Evolutionary conservation across 2,329 filamentous ascomycete species (phyloP), one percentile per base, ranked within the genome.

Genomic region (Hysterium pulicare): DNA sequence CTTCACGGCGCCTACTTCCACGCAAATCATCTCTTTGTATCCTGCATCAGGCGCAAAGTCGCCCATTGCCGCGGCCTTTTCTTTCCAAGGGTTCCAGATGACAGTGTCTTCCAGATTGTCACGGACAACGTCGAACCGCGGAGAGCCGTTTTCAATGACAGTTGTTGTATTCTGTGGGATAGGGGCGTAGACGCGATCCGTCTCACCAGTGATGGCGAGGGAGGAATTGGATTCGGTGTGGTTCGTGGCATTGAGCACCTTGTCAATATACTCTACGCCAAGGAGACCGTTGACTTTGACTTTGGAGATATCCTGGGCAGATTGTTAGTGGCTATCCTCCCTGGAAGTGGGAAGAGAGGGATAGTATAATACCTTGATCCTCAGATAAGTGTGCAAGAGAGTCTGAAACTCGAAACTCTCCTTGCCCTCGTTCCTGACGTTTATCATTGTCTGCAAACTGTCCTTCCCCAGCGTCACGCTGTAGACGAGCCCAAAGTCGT

Each of bases 31-130:
- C 45, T 89, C 81, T 75, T 88, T 88, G 75, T 85, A 97, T 28
- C 87, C 93, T 41, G 90, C 86, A 61, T 94, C 86, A 38, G 93
- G 93, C 45, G 78, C 79, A 64, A 97, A 96, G 68, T 98, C 93
- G 40, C 74, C 82, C 71, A 95, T 95, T 4, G 77, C 77, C 55
- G 82, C 80, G 1, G 87, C 82, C 74, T 94, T 95, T 50, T 90
- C 87, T 31, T 78, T 76, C 90, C 91, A 96, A 2, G 93, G 93
- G 70, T 98, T 98, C 93, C 93, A 98, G 22, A 97, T 86, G 1
- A 96, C 91, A 13, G 93, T 83, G 54, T 97, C 88, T 48, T 80
- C 79, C 53, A 98, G 77, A 53, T 89, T 90, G 68, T 96, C 89
- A 48, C 93, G 82, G 31, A 85, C 80, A 42, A 97, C 76, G 46